Evolutionary conservation across 495 filamentous ascomycete species (phyloP).

Genomic region (Penicillium paxilli): DNA sequence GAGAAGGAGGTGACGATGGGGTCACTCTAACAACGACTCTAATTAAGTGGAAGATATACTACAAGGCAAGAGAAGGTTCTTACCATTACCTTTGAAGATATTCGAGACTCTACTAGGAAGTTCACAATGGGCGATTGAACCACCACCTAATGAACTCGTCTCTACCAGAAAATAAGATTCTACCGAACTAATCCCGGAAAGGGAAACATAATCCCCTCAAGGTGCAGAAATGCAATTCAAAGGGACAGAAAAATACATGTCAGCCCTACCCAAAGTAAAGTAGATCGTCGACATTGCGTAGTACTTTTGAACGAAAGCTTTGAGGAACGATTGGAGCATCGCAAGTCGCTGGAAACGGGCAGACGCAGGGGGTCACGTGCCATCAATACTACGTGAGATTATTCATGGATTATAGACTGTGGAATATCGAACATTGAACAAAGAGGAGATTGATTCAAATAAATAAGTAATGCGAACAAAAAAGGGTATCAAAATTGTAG

Average conservation of each 20-base stretch:
- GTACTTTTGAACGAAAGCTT: slow-evolving; percentile 2
- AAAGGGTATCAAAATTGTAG: slow-evolving; percentile 23
- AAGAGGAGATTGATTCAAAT: not conserved
- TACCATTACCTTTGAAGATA: too few species aligned
- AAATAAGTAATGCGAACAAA: slow-evolving; percentile 3
- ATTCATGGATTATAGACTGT: too few species aligned
- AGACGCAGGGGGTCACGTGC: slow-evolving; percentile 2
- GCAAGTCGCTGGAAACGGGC: not conserved
- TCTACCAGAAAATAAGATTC: too few species aligned
- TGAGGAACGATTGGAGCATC: not conserved
- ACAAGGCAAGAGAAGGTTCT: too few species aligned
- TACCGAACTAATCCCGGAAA: too few species aligned
- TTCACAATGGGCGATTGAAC: too few species aligned
- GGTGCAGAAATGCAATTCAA: not conserved
- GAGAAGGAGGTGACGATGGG: too few species aligned
- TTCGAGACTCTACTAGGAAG: too few species aligned
- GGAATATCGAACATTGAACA: not conserved
- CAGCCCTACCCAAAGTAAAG: not conserved
- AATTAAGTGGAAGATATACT: too few species aligned
- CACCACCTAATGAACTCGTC: too few species aligned
- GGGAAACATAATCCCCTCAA: too few species aligned
- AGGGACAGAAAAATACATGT: not conserved
- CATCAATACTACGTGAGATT: not conserved
- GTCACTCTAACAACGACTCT: too few species aligned
- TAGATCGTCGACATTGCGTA: not conserved